Conservation (phyloP, 805 yeast genomes). For the Yarrowia yakushimensis region DNA sequence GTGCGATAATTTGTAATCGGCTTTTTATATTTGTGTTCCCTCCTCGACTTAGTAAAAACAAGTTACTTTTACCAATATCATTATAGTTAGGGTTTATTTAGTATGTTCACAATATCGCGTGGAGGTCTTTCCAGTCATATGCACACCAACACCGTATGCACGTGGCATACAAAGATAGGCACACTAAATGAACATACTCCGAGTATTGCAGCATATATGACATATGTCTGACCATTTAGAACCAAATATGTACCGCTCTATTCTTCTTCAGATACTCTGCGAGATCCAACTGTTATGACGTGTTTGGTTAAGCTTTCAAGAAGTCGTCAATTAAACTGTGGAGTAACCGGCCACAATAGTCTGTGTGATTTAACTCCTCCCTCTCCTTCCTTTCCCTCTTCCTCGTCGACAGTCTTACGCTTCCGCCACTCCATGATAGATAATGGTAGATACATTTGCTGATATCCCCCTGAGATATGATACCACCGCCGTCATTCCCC, state of each 20-base stretch:
- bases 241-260: no score
- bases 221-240: no score
- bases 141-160: no score
- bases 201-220: no score
- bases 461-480: not conserved
- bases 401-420: constrained; percentile 12
- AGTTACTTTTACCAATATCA: not conserved
- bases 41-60: not conserved
- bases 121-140: no score
- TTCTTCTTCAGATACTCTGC: not conserved
- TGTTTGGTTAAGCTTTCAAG: not conserved
- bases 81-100: not conserved
- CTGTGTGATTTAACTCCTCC: constrained; percentile 4
- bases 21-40: not conserved
- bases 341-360: not conserved
- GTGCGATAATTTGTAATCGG: no score
- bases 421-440: constrained; percentile 13
- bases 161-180: not conserved
- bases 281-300: not conserved
- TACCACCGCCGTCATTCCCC: not conserved
- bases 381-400: not conserved
- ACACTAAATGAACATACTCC: no score
- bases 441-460: constrained; percentile 15
- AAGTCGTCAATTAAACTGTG: not conserved
- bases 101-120: not conserved